Evolutionary conservation across 495 filamentous ascomycete genomes (phyloP), one percentile per base, ranked within the genome.

Genomic region (Penicillium fimorum): DNA sequence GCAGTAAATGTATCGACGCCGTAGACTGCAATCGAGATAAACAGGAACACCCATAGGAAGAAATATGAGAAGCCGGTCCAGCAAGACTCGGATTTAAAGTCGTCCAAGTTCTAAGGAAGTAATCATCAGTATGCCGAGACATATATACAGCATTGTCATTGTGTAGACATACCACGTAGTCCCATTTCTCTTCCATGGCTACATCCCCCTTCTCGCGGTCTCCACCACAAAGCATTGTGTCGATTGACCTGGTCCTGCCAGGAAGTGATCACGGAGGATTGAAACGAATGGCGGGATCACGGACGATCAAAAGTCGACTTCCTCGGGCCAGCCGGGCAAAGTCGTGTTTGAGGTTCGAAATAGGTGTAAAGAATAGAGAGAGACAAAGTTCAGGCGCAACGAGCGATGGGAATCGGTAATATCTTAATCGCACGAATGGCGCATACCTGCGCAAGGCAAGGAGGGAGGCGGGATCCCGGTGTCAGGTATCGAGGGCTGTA

Each of bases 1-100:
- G 91, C 92, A 13, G 92, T 97, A 67, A 96, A 97, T 15, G 87
- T 89, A 73, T 98, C 94, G 61, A 92, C 88, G 8, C 76, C 87
- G 67, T 96, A 96, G 47, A 95, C 90, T 41, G 88, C 84, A n/a
- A 93, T 30, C 0, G 90, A 90, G 40, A 96, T 78, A 47, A 93
- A 37, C 27, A 91, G 79, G 53, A 90, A 87, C 29, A 93, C 73
- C 77, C 84, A 94, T 56, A 98, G 80, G 71, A 88, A 91, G 64
- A 76, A 82, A 73, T 96, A 98, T 45, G 93, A 94, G 60, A 96
- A 82, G 9, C 80, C 77, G 0, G 87, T 80, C 57, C 86, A 84
- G 73, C 87, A 90, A 5, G 88, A 91, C 20, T 83, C 84, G 5
- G 87, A 84, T 63, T 89, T 89, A 79, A 97, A 98, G 69, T 97